Conservation (phyloP, 352 stramenopile species). For the Phytopythium cucurbitacearum region DNA sequence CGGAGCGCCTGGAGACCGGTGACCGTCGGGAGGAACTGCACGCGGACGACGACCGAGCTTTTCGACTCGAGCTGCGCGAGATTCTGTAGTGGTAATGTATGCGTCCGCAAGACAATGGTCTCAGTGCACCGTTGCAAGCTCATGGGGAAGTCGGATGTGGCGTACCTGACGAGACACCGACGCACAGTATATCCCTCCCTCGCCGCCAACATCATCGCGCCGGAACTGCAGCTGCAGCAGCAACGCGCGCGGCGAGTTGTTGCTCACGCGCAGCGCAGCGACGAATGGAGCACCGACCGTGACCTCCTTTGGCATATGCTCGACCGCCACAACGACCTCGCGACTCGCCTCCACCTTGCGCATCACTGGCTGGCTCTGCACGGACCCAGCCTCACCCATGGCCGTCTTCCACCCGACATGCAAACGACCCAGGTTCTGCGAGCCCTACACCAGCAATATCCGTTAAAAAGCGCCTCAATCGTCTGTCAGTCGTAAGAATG, state of each 20-base stretch:
- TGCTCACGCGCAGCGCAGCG: constrained; percentile 45
- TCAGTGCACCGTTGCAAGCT: background rate
- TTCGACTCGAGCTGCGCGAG: constrained; percentile 53
- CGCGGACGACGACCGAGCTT: constrained; percentile 27
- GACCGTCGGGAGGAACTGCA: constrained; percentile 67
- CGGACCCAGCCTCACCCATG: constrained; percentile 71
- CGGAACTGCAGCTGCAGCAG: constrained; percentile 79
- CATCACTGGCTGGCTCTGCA: constrained; percentile 79
- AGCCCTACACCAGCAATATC: constrained; percentile 20
- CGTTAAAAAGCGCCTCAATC: background rate
- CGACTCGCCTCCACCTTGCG: constrained; percentile 35
- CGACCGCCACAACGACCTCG: constrained; percentile 44
- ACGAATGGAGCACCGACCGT: constrained; percentile 50
- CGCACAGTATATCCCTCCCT: constrained; percentile 57
- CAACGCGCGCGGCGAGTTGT: constrained; percentile 55
- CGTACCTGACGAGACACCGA: constrained; percentile 71
- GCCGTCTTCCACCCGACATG: constrained; percentile 83
- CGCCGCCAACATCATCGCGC: constrained; percentile 41
- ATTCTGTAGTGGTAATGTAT: constrained; percentile 33
- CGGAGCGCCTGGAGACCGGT: constrained; percentile 59
- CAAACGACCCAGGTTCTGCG: constrained; percentile 64
- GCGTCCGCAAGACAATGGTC: background rate
- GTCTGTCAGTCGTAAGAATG: background rate
- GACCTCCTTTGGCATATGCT: constrained; percentile 45
- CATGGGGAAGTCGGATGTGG: background rate